Base-by-base conservation (phyloP, 2,329 filamentous ascomycete species). In the Scedosporium apiospermum region DNA sequence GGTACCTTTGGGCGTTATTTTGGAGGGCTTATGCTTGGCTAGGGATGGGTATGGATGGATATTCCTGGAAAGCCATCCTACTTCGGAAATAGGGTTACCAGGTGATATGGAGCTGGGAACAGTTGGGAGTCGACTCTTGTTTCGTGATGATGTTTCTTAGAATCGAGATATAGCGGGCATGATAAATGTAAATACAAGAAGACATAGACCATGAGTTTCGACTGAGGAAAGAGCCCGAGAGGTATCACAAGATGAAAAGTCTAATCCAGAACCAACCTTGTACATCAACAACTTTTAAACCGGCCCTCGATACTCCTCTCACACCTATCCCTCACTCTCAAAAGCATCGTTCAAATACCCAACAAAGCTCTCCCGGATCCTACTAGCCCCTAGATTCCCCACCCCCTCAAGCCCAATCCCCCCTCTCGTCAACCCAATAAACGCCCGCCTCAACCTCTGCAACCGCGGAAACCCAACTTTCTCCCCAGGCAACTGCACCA, bases 391-490 rank as follows among this genome's bases (percentile, higher is more conserved):
- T 71, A 85, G 74, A 66, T 80, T 83, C 1, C 81, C 80, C 3
- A 84, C 79, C 1, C 74, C 76, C 67, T 86, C 84, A 63, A 79
- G 75, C 57, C 78, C 85, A 64, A 84, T 92, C 70, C 80, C 89
- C 69, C 76, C 91, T 60, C 91, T 79, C 68, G 93, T 93, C 71
- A 96, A 73, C 4, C 81, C 83, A 68, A 93, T 86, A 74, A 90
- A 96, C 58, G 91, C 89, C 68, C 91, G 82, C 64, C 91, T 80
- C 67, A 93, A 76, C 66, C 91, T 81, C 75, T 96, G 91, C 67
- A 96, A 76, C 71, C 91, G 88, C 7, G 90, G 87, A 53, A 95
- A 71, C 1, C 87, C 87, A 59, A 91, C 76, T 65, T 84, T 85
- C 65, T 82, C 84, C 9, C 78, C 78, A 0, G 90, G 90, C 59